Percentiles rank a stretch among this genome's conserved stretches.
phyloP scores from a whole-genome alignment of 352 stramenopile species.

The Pythium aristosporum region DNA sequence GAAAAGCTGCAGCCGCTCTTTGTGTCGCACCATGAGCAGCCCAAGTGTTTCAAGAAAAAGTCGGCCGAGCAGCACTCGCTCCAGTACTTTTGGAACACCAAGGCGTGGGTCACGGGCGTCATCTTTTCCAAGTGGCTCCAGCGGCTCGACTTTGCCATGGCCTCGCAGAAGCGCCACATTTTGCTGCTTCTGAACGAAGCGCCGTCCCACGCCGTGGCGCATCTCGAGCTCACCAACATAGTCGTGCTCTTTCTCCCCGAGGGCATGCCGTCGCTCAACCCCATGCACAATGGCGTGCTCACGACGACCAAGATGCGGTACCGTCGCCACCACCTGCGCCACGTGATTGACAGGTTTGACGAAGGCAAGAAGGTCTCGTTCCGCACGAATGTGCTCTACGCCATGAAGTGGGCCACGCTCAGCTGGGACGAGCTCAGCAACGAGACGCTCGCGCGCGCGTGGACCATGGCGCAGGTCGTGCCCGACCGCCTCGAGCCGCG shows the following conservation, averaged over 20 bases:
- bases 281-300: constrained; percentile 57
- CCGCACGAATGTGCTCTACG: constrained; percentile 64
- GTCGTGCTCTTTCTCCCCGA: constrained; percentile 60
- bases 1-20: constrained; percentile 82
- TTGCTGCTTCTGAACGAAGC: constrained; percentile 79
- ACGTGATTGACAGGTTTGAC: constrained; percentile 62
- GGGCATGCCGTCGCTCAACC: constrained; percentile 60
- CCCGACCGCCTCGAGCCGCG: constrained; percentile 46
- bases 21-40: constrained; percentile 75
- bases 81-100: constrained; percentile 84
- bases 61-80: constrained; percentile 74
- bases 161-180: constrained; percentile 71
- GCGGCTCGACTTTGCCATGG: constrained; percentile 78
- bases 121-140: constrained; percentile 85
- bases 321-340: constrained; percentile 63
- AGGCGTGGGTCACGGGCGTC: constrained; percentile 81
- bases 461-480: constrained; percentile 59
- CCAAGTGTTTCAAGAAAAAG: constrained; percentile 78
- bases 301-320: constrained; percentile 77
- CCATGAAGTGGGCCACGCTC: constrained; percentile 72
- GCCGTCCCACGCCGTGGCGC: constrained; percentile 69
- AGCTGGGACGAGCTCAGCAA: constrained; percentile 75
- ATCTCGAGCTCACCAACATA: constrained; percentile 77
- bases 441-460: constrained; percentile 67
- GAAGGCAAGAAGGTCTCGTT: constrained; percentile 49